Evolutionary conservation across 345 rosid genomes (phyloP), one percentile per base, ranked within the genome.

Genomic region (Clausena lansium): DNA sequence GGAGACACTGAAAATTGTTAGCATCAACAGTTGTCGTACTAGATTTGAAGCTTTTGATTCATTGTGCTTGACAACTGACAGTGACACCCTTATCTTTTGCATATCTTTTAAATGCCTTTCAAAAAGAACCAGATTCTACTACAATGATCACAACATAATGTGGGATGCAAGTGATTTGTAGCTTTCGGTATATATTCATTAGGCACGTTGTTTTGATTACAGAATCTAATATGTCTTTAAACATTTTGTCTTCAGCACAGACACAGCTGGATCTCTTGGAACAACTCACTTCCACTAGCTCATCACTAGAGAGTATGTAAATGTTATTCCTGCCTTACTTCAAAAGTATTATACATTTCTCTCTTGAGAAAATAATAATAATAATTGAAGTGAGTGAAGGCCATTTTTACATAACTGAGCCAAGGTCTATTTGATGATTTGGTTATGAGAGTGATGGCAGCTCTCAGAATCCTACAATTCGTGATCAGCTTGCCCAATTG

Each of bases 251-350:
- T 80, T 89, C 98, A 47, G 76, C 93, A 62, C 91, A 95, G 7
- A 82, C 92, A 82, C 92, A 0, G 75, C 76, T 95, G 63, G 97
- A 87, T 84, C 92, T 93, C 73, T 78, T 92, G 78, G 93, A 93
- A 3, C 98, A 91, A 77, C 94, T 95, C 60, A 87, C 89, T 59
- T 82, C 90, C 15, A 78, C 85, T 41, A n/a, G 84, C 79, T 65
- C 94, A 50, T 68, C 90, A 0, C 73, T 30, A 28, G 90, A 90
- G 25, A 95, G 98, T 94, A 84, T 76, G 83, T 47, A 50, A 32
- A 52, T 28, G 76, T 62, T n/a, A n/a, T n/a, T n/a, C n/a, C n/a
- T n/a, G n/a, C n/a, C n/a, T n/a, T n/a, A n/a, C n/a, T n/a, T n/a
- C 67, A 68, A 20, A 33, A 30, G 27, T 33, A 41, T 71, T 64